Evolutionary conservation across 257 asterid genomes (phyloP), one percentile per base, ranked within the genome.

Genomic region (Solanum appendiculatum): DNA sequence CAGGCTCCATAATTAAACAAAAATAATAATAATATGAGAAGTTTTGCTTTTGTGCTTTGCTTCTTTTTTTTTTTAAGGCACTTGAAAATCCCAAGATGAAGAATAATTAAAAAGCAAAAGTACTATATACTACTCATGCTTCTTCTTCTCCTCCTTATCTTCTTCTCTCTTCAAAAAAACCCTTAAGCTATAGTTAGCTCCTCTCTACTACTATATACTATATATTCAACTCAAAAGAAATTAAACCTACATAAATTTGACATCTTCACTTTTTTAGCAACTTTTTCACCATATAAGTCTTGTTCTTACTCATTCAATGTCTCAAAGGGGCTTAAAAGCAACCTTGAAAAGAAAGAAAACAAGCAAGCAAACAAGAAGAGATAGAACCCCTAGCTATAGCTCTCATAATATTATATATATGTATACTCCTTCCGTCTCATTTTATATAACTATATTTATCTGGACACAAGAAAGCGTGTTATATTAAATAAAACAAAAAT

Each of bases 11-110:
- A 82, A 92, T 87, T 89, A 87, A 87, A 20, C 34, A 37, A 82
- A 37, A 42, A 39, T 54, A 37, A 46, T 80, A 68, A 40, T 14
- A 37, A 33, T 73, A 40, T 20, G 68, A 48, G 31, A 48, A 9
- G 66, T 80, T 80, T 48, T 80, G 84, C 84, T 46, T 74, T 73
- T 73, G 44, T 72, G 44, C 78, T 36, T 72, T 20, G 48, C 18
- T 21, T 21, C 10, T 75, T 80, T 46, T 64, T 11, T 85, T 92
- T 88, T 89, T 88, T 87, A 85, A 90, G 36, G 58, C 86, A 88
- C 95, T 93, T 94, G 98, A 93, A 93, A 93, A 94, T 95, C 96
- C 98, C 98, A 92, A 95, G 97, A 94, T 86, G 87, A 86, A 90
- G 78, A 88, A 91, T 92, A 88, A 88, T 70, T 85, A 81, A 89